A percentile compares a stretch with the other conserved stretches of the same genome.
These are phyloP conservation scores for Botrytis fragariae DNA, from an alignment of 2,329 filamentous ascomycete species.

Conservation along the genomic window DNA sequence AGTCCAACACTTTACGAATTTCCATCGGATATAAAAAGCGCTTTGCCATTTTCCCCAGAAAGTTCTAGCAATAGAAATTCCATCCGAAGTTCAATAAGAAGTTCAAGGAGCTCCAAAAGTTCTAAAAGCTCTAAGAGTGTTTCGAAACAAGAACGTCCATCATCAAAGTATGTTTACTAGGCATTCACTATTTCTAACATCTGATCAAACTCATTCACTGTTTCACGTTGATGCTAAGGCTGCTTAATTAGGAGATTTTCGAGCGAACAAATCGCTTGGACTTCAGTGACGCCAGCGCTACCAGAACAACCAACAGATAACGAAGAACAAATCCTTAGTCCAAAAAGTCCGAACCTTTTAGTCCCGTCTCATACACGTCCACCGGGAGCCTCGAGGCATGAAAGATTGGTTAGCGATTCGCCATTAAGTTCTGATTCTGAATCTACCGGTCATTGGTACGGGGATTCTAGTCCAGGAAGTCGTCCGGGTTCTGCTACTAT, in stretches of 20 bases:
- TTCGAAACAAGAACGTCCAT: conserved; percentile 13
- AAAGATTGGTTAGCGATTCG: conserved; percentile 35
- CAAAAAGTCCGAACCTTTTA: conserved; percentile 30
- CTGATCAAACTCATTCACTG: neutral
- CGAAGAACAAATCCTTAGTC: conserved; percentile 23
- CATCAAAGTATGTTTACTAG: conserved; percentile 20
- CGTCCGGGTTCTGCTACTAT: conserved; percentile 35
- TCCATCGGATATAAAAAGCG: conserved; percentile 35
- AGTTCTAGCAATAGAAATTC: conserved; percentile 12
- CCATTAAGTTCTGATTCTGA: conserved; percentile 33
- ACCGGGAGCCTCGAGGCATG: conserved; percentile 33
- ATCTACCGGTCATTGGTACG: conserved; percentile 35
- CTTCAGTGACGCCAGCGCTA: conserved; percentile 25
- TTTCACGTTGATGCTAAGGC: conserved; percentile 12
- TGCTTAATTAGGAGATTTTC: conserved; percentile 25
- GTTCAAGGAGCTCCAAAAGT: neutral
- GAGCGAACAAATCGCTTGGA: conserved; percentile 32
- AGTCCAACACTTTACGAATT: conserved; percentile 63
- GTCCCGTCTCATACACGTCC: conserved; percentile 28
- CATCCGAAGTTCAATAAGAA: conserved; percentile 18
- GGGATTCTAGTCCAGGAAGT: conserved; percentile 31
- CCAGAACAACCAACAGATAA: conserved; percentile 23
- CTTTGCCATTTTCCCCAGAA: conserved; percentile 16
- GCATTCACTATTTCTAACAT: neutral
- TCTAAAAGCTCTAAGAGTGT: neutral